These are phyloP conservation scores for Arctium lappa DNA, from an alignment of 129 eudicot species.

Conservation along the genomic window DNA sequence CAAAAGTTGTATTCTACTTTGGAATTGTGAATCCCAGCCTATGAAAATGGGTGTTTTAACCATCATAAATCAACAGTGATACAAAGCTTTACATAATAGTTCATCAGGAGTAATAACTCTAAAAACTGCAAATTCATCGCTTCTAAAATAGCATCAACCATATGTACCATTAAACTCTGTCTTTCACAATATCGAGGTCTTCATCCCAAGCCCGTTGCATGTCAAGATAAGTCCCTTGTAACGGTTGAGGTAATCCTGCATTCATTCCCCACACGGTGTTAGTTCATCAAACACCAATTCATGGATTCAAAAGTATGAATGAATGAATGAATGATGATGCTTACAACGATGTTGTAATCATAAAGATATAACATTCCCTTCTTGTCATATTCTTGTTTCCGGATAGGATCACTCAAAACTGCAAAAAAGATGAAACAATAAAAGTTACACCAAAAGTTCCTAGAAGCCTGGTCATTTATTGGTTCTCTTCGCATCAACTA, in stretches of 20 bases:
- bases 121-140: conserved; percentile 22
- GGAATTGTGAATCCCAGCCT: background rate
- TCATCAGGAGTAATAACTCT: conserved; percentile 18
- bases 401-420: conserved; percentile 78
- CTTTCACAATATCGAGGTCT: conserved; percentile 64
- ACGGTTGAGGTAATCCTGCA: conserved; percentile 86
- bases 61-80: conserved; percentile 9
- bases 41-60: conserved; percentile 6
- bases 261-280: background rate
- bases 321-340: conserved; percentile 14
- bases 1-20: background rate
- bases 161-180: conserved; percentile 18
- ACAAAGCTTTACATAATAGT: conserved; percentile 28
- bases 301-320: background rate
- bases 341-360: conserved; percentile 70
- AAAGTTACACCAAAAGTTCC: background rate
- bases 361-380: conserved; percentile 59
- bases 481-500: too few species aligned
- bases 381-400: conserved; percentile 75
- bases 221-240: conserved; percentile 89
- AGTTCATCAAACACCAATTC: background rate
- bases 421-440: conserved; percentile 10
- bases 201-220: conserved; percentile 91
- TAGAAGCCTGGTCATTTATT: too few species aligned
- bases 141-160: background rate